Evolutionary conservation across 106 monocot species (phyloP), one percentile per base, ranked within the genome.

Genomic region (Acanthochlamys bracteata): DNA sequence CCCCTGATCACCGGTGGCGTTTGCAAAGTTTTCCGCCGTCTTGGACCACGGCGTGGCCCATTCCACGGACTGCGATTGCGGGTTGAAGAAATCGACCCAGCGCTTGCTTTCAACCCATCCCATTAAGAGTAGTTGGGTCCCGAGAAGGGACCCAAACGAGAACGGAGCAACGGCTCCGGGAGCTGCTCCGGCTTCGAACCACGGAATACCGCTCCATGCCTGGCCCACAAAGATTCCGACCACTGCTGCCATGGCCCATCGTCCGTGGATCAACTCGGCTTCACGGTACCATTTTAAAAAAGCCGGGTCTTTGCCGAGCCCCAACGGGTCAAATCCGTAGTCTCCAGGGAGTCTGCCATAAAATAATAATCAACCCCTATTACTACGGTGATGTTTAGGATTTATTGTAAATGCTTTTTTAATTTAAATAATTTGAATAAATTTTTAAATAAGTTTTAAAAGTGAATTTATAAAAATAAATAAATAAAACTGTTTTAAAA

Each of bases 41-140:
- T 75, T 79, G 0, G 95, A 96, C 95, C 95, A 96, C 0, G 95
- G 95, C 9, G 95, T 96, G 25, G 95, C 95, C 95, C 95, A 96
- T 62, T 96, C 90, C 7, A 96, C 80, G 14, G 95, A 75, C 62
- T 96, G 95, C 0, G 95, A 96, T 45, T 96, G 87, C 0, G 90
- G 90, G 76, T 88, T 90, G 84, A 96, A 96, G 80, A 84, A 96
- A 69, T 96, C 95, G 10, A 80, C 95, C 90, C 90, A 96, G 0
- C 95, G 74, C 78, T 96, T 96, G 68, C 87, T 83, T 78, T 96
- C 95, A 12, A 96, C 95, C 95, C 95, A 96, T 7, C 95, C 95
- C 95, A 96, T 96, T 33, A 96, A 84, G 17, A 96, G 64, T 15
- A 96, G 80, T 53, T 96, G 90, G 17, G 95, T 96, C 13, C 90